Conservation (phyloP, 805 yeast genomes). For the Ogataea sp. region DNA sequence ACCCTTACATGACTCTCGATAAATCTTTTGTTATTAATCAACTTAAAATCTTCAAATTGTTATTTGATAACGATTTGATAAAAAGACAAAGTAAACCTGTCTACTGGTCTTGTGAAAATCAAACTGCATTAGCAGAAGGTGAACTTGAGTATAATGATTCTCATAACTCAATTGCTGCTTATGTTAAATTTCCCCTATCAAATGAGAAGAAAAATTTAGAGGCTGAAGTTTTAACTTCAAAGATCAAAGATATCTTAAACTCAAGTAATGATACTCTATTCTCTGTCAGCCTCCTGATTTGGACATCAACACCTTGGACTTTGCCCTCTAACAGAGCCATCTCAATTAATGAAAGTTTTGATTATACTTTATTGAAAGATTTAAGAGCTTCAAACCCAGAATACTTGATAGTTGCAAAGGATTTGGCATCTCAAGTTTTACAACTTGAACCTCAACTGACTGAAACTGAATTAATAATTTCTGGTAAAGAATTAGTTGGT, state of each 20-base stretch:
- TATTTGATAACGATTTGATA: conserved; percentile 60
- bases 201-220: conserved; percentile 1
- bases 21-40: conserved; percentile 70
- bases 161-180: conserved; percentile 63
- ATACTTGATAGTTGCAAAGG: conserved; percentile 47
- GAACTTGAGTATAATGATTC: conserved; percentile 79
- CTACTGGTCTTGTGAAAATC: conserved; percentile 93
- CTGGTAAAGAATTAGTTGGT: conserved; percentile 34
- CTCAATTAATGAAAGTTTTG: conserved; percentile 51
- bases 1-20: conserved; percentile 67
- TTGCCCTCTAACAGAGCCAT: conserved; percentile 81
- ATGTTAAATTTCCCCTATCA: conserved; percentile 55
- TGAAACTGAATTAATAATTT: conserved; percentile 15
- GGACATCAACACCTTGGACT: conserved; percentile 99
- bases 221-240: too few relatives aligned
- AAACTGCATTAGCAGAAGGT: conserved; percentile 93
- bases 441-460: conserved; percentile 20
- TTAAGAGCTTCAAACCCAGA: conserved; percentile 24
- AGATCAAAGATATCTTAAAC: too few relatives aligned
- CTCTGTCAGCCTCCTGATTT: conserved; percentile 43
- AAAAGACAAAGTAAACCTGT: conserved; percentile 90
- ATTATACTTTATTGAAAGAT: conserved; percentile 43
- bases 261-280: too few relatives aligned
- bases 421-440: conserved; percentile 33
- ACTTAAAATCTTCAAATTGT: conserved; percentile 54